phyloP scores from a whole-genome alignment of 257 asterid species.

The Datura wrightii region DNA sequence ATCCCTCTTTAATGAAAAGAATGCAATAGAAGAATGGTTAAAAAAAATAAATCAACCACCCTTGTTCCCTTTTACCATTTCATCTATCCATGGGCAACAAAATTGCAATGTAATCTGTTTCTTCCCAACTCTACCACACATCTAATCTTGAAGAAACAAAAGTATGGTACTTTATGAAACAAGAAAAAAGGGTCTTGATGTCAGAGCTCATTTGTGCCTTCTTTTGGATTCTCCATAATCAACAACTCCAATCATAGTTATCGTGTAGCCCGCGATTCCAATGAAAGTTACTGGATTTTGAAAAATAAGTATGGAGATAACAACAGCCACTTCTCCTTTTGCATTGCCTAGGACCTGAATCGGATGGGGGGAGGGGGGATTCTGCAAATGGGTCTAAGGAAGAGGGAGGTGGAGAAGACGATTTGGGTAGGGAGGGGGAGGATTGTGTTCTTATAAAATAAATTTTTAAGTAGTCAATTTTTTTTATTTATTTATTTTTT shows the following conservation, averaged over 20 bases:
- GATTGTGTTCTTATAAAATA: no score
- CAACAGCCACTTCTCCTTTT: slow-evolving; percentile 48
- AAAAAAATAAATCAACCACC: background rate
- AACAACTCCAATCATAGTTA: slow-evolving; percentile 46
- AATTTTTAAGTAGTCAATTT: no score
- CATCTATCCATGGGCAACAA: slow-evolving; percentile 22
- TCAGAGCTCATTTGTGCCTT: slow-evolving; percentile 36
- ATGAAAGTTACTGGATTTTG: slow-evolving; percentile 46
- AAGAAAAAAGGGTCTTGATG: background rate
- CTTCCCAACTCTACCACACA: slow-evolving; percentile 14
- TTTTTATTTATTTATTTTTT: no score
- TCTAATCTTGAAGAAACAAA: background rate
- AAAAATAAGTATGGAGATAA: slow-evolving; percentile 45
- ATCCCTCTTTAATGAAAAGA: background rate
- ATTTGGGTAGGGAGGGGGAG: no score
- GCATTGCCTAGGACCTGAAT: slow-evolving; percentile 49
- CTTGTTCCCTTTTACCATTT: slow-evolving; percentile 12
- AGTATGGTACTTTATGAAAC: slow-evolving; percentile 18
- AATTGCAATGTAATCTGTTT: background rate
- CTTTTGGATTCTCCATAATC: slow-evolving; percentile 47
- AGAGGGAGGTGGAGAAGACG: no score
- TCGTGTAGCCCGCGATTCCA: slow-evolving; percentile 43
- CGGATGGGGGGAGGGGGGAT: no score
- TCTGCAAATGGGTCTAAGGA: no score
- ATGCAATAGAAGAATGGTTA: slow-evolving; percentile 4